Conservation (phyloP, 1,284 basidiomycete species). For the Boletus semigastroideus region DNA sequence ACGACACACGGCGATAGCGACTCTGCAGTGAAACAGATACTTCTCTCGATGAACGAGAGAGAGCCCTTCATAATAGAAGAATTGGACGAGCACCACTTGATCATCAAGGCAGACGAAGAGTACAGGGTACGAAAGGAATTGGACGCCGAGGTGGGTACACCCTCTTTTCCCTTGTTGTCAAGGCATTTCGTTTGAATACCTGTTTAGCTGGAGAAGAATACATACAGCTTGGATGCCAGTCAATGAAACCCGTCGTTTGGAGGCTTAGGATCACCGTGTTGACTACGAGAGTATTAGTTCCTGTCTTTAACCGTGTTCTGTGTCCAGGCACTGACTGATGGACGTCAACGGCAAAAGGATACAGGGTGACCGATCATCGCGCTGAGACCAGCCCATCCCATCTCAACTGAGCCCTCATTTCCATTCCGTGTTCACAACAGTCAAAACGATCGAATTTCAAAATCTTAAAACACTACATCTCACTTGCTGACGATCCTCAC, state of each 20-base stretch:
- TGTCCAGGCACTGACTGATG: too few relatives aligned
- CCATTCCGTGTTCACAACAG: too few relatives aligned
- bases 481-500: neutral
- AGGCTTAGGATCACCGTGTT: too few relatives aligned
- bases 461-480: neutral
- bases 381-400: neutral
- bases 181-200: too few relatives aligned
- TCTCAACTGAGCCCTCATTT: neutral
- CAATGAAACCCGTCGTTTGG: constrained; percentile 7
- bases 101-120: constrained; percentile 81
- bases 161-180: neutral
- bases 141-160: constrained; percentile 63
- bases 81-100: constrained; percentile 80
- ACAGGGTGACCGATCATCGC: neutral
- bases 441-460: neutral
- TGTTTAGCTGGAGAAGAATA: constrained; percentile 40
- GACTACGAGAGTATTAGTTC: too few relatives aligned
- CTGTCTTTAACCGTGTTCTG: too few relatives aligned
- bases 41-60: constrained; percentile 80
- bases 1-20: constrained; percentile 50
- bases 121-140: constrained; percentile 70
- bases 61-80: constrained; percentile 84
- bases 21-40: constrained; percentile 87
- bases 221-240: constrained; percentile 39
- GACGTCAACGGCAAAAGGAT: neutral